Percentiles rank a stretch among this genome's conserved stretches.
Evolutionary conservation across 2,329 filamentous ascomycete genomes (phyloP).

Genomic region (Fusarium gaditjirri): DNA sequence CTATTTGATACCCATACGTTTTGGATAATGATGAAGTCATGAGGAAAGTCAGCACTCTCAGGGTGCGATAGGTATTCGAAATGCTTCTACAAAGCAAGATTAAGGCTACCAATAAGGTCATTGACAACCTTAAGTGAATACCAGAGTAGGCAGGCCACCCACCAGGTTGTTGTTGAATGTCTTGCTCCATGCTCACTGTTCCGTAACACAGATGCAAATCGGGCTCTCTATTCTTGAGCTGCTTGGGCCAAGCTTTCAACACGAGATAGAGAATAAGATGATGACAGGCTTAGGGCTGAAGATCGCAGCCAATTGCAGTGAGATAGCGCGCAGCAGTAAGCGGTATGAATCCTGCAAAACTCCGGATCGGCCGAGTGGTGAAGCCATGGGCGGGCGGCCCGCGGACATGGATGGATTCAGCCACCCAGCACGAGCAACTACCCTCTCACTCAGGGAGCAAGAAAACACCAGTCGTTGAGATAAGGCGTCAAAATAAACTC

Average conservation of each 20-base stretch:
- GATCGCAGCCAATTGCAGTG: neutral
- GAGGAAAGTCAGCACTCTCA: neutral
- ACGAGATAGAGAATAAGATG: neutral
- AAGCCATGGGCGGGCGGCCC: constrained; percentile 1
- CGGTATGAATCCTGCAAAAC: neutral
- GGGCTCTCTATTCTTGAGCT: neutral
- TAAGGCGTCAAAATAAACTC: too few relatives aligned
- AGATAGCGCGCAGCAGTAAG: constrained; percentile 1
- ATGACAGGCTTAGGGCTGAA: constrained; percentile 8
- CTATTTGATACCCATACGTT: constrained; percentile 33
- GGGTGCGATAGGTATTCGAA: neutral
- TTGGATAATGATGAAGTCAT: neutral
- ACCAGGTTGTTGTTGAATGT: neutral
- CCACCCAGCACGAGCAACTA: constrained; percentile 12
- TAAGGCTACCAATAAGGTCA: neutral
- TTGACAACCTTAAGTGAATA: neutral
- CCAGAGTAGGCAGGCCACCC: neutral
- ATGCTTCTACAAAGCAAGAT: neutral
- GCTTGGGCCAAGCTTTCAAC: neutral
- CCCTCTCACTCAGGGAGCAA: neutral
- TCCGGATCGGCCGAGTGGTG: constrained; percentile 16
- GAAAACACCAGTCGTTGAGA: too few relatives aligned
- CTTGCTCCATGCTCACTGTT: neutral
- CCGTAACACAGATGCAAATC: neutral
- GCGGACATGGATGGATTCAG: neutral